These are phyloP conservation scores for Henningerozyma blattae DNA, from an alignment of 805 yeast species.

Conservation along the genomic window DNA sequence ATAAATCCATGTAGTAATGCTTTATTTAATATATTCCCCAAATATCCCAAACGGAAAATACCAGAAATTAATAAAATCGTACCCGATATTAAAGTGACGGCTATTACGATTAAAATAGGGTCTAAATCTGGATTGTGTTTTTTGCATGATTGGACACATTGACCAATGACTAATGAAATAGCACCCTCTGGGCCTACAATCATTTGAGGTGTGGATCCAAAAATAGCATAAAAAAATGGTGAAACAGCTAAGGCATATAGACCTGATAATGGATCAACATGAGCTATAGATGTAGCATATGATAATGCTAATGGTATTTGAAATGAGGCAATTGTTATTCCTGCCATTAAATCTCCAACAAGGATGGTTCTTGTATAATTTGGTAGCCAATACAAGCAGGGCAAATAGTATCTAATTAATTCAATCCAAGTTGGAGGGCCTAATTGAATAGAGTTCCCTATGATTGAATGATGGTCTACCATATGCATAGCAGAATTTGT, in stretches of 20 bases:
- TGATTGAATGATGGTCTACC: neutral
- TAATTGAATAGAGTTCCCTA: neutral
- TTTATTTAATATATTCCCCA: constrained; percentile 69
- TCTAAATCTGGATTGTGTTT: constrained; percentile 31
- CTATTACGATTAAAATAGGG: constrained; percentile 48
- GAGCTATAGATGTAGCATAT: constrained; percentile 74
- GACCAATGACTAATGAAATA: constrained; percentile 72
- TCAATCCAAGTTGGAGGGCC: neutral
- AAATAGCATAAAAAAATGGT: constrained; percentile 61
- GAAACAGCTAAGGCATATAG: constrained; percentile 65
- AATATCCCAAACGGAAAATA: constrained; percentile 70
- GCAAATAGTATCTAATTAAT: constrained; percentile 43
- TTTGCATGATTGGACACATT: constrained; percentile 48
- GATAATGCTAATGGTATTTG: constrained; percentile 72
- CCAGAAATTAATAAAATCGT: constrained; percentile 62
- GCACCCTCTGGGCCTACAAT: constrained; percentile 91
- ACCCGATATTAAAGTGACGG: constrained; percentile 68
- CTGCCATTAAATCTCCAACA: constrained; percentile 64
- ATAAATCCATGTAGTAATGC: constrained; percentile 74
- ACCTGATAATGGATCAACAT: constrained; percentile 73
- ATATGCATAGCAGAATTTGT: neutral
- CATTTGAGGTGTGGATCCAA: constrained; percentile 83
- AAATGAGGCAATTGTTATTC: constrained; percentile 77
- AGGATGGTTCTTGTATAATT: constrained; percentile 31
- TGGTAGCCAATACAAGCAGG: constrained; percentile 57